Base-by-base conservation (phyloP, 495 filamentous ascomycete species). In the Xylaria flabelliformis region DNA sequence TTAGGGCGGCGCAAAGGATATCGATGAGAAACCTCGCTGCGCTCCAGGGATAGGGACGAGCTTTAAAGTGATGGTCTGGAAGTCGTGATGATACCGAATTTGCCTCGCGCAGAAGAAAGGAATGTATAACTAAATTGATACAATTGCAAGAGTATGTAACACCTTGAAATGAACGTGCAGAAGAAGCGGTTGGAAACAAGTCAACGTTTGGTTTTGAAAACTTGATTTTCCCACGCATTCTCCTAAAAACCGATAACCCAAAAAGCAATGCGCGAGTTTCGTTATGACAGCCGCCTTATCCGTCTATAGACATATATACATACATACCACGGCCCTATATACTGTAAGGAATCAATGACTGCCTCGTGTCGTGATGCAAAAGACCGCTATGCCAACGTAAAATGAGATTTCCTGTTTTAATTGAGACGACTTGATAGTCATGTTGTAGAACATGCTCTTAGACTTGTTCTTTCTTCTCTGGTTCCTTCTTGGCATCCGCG, bases 71-170 rank as follows among this genome's bases (percentile, higher is more conserved):
- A 2, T 32, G 53, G 13, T 8, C 32, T 4, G n/a, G 24, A 12
- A 56, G 53, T 56, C 53, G 53, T 56, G 7, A 17, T 32, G 13
- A 8, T 56, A 55, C 21, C 26, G 10, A 4, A 55, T 55, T 29
- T 32, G 26, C 24, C 32, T 61, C 36, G 65, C 65, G 65, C 65
- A 36, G 21, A 44, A 67, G 50, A 56, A 67, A 67, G 21, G 65
- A 67, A 67, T 67, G 65, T 67, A 56, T 67, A 56, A 67, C 50
- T 67, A 67, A 67, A 67, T 29, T 55, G 65, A 55, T 67, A 56
- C 50, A 21, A 56, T 67, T 41, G 65, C 65, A 46, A 65, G 32
- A 67, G 36, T 67, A 67, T 44, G 17, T 36, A 15, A 67, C 34
- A 67, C 34, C 13, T 12, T 56, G 65, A 67, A 67, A 56, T 17